A percentile compares a stretch with the other conserved stretches of the same genome.
Conservation (phyloP, 2,329 filamentous ascomycete genomes). For the Neofusicoccum ribis region DNA sequence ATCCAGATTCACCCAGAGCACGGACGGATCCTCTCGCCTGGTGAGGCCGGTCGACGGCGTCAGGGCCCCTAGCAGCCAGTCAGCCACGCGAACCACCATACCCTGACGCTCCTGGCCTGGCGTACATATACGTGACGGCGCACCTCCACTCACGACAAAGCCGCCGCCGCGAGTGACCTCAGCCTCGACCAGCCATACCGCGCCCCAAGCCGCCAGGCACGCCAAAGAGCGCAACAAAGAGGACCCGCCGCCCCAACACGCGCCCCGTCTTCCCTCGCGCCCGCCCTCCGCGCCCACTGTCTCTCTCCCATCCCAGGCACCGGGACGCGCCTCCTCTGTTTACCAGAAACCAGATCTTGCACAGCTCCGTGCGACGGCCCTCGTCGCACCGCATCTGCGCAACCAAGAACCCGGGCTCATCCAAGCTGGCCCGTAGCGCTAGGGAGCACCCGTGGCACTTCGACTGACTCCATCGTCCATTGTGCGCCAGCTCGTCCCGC, state of each 20-base stretch:
- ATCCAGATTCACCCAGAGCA: constrained; percentile 43
- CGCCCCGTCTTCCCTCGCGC: constrained; percentile 1
- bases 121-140: constrained; percentile 47
- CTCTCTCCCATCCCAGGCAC: constrained; percentile 17
- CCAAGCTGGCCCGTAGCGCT: constrained; percentile 33
- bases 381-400: constrained; percentile 50
- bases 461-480: constrained; percentile 37
- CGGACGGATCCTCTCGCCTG: constrained; percentile 32
- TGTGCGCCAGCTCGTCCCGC: constrained; percentile 39
- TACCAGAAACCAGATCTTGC: constrained; percentile 24
- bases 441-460: constrained; percentile 32
- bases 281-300: constrained; percentile 1
- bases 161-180: constrained; percentile 16
- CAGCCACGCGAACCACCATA: constrained; percentile 43
- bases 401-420: constrained; percentile 47
- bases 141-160: constrained; percentile 25
- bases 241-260: background rate
- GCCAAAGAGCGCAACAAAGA: constrained; percentile 26
- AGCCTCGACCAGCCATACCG: constrained; percentile 12
- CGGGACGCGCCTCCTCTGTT: constrained; percentile 11
- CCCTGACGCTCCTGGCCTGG: constrained; percentile 37
- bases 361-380: constrained; percentile 39
- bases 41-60: constrained; percentile 17
- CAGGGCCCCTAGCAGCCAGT: constrained; percentile 37
- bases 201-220: constrained; percentile 36